A percentile compares a stretch with the other conserved stretches of the same genome.
phyloP scores from a whole-genome alignment of 371 early-diverging fungal genomes.

The Actinomucor elegans region DNA sequence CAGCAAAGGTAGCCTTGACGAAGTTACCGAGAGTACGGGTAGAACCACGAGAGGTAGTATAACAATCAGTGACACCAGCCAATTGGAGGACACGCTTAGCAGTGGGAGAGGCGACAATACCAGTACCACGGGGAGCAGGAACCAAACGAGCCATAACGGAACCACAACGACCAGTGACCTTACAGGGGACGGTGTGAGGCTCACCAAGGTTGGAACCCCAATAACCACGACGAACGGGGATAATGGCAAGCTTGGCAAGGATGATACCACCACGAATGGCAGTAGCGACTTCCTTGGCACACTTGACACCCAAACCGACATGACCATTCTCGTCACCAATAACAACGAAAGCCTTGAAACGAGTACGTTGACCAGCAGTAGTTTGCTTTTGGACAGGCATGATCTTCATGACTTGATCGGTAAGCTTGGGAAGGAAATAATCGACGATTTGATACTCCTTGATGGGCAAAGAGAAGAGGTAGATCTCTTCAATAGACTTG shows the following conservation, averaged over 20 bases:
- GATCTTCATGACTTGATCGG: slow-evolving; percentile 99
- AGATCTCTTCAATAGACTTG: slow-evolving; percentile 95
- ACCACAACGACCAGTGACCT: slow-evolving; percentile 99
- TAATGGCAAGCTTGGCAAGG: slow-evolving; percentile 97
- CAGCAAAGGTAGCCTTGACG: slow-evolving; percentile 99
- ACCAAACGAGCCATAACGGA: slow-evolving; percentile 93
- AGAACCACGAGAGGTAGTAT: slow-evolving; percentile 94
- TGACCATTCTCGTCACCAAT: slow-evolving; percentile 98
- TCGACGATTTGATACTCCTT: slow-evolving; percentile 99
- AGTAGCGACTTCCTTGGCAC: slow-evolving; percentile 99
- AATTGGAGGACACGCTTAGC: slow-evolving; percentile 98
- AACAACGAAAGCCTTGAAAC: slow-evolving; percentile 99
- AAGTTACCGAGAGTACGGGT: slow-evolving; percentile 97
- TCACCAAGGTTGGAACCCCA: slow-evolving; percentile 98
- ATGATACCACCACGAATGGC: slow-evolving; percentile 99
- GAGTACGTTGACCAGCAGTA: slow-evolving; percentile 99
- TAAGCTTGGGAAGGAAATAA: slow-evolving; percentile 93
- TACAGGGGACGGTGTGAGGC: slow-evolving; percentile 99
- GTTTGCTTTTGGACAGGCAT: slow-evolving; percentile 99
- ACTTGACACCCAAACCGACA: slow-evolving; percentile 99
- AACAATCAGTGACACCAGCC: slow-evolving; percentile 99
- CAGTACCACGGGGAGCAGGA: slow-evolving; percentile 66
- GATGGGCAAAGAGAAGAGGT: slow-evolving; percentile 97
- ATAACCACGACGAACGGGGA: slow-evolving; percentile 99
- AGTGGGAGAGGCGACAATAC: slow-evolving; percentile 96